A percentile compares a stretch with the other conserved stretches of the same genome.
Conservation (phyloP, 2,329 filamentous ascomycete species). For the Phaeosphaeriaceae sp. region DNA sequence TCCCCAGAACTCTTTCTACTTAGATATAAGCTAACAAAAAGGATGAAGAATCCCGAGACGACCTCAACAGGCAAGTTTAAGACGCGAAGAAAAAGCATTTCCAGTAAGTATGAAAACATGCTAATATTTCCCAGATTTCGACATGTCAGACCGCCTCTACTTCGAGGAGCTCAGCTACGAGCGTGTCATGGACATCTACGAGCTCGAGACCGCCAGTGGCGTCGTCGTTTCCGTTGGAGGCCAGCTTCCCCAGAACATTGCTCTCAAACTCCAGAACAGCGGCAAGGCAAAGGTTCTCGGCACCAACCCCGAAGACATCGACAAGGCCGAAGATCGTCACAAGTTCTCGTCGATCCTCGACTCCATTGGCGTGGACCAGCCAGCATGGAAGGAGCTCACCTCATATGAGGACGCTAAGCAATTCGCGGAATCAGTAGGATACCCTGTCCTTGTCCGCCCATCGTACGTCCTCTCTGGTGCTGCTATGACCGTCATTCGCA, state of each 20-base stretch:
- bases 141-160: constrained; percentile 89
- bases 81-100: not conserved
- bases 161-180: constrained; percentile 98
- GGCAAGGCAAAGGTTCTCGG: constrained; percentile 91
- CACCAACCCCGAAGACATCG: constrained; percentile 91
- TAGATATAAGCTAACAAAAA: too few species aligned
- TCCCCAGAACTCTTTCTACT: too few species aligned
- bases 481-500: constrained; percentile 96
- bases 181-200: constrained; percentile 98
- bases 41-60: constrained; percentile 86
- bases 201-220: constrained; percentile 82
- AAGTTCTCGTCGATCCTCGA: constrained; percentile 98
- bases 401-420: constrained; percentile 86
- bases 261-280: constrained; percentile 87
- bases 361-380: constrained; percentile 95
- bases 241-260: constrained; percentile 97
- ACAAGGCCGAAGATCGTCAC: constrained; percentile 96
- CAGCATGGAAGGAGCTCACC: constrained; percentile 96
- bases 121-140: constrained; percentile 73
- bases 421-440: constrained; percentile 85
- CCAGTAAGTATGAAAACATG: not conserved
- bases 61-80: constrained; percentile 47
- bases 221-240: constrained; percentile 96
- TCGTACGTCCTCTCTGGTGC: constrained; percentile 96
- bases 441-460: constrained; percentile 93